A percentile compares a stretch with the other conserved stretches of the same genome.
Evolutionary conservation across 495 filamentous ascomycete genomes (phyloP).

Genomic region (Talaromyces liani): DNA sequence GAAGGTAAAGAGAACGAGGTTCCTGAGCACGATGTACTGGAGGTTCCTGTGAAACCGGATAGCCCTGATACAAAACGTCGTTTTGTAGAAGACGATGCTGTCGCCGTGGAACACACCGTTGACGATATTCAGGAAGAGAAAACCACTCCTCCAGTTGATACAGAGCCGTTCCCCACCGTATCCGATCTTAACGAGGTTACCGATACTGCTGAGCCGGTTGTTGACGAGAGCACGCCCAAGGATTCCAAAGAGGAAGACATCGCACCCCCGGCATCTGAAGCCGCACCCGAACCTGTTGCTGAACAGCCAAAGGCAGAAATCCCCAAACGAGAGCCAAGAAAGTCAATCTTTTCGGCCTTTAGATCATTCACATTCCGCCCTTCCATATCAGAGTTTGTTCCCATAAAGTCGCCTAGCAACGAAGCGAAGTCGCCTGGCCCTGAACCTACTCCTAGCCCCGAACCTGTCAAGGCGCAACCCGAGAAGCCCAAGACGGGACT

Average conservation of each 20-base stretch:
- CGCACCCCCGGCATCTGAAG: background rate
- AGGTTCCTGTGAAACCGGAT: background rate
- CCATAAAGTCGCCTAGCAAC: constrained; percentile 14
- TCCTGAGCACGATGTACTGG: constrained; percentile 14
- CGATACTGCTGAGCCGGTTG: background rate
- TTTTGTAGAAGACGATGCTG: constrained; percentile 9
- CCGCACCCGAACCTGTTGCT: constrained; percentile 14
- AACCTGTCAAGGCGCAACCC: constrained; percentile 12
- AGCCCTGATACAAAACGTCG: constrained; percentile 7
- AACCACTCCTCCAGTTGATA: background rate
- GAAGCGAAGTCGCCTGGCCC: constrained; percentile 27
- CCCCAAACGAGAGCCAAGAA: constrained; percentile 16
- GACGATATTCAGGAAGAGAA: background rate
- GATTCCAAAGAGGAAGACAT: background rate
- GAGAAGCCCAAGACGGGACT: constrained; percentile 21
- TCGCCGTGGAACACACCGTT: background rate
- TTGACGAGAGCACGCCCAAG: background rate
- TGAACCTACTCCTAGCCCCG: constrained; percentile 24
- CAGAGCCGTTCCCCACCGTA: background rate
- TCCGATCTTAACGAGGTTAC: background rate
- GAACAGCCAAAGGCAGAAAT: constrained; percentile 18
- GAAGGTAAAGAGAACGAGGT: constrained; percentile 41
- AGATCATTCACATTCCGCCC: constrained; percentile 59
- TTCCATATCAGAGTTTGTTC: constrained; percentile 38
- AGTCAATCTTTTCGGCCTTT: constrained; percentile 49